phyloP scores from a whole-genome alignment of 78 protist species.

The Dictyostelium intermedium region DNA sequence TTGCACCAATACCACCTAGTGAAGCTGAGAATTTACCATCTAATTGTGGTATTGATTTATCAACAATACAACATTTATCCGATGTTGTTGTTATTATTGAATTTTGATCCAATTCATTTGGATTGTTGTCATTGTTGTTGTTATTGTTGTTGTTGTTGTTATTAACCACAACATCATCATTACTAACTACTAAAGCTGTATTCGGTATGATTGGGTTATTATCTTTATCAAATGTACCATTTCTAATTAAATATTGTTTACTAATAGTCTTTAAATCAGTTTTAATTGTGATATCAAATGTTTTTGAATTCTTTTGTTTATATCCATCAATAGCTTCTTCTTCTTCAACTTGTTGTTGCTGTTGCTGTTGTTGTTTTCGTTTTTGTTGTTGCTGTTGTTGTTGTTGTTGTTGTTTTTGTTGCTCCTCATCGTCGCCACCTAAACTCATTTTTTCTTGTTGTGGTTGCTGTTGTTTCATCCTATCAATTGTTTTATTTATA shows the following conservation, averaged over 20 bases:
- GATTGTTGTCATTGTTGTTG: no score
- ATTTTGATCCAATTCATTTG: not conserved
- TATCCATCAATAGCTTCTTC: slow-evolving; percentile 15
- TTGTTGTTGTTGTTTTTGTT: not conserved
- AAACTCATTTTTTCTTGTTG: not conserved
- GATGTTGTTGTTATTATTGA: not conserved
- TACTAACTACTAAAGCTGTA: not conserved
- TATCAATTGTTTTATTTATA: not conserved
- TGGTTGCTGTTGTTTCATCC: not conserved
- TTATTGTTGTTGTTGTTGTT: no score
- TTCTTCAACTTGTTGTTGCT: not conserved
- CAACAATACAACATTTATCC: not conserved
- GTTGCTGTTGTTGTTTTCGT: not conserved
- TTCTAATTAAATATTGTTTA: slow-evolving; percentile 19
- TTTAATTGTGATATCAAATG: slow-evolving; percentile 51
- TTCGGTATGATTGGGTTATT: slow-evolving; percentile 21
- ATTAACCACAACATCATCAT: not conserved
- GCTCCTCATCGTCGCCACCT: not conserved
- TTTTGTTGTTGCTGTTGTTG: not conserved
- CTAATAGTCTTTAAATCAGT: not conserved
- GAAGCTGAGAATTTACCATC: slow-evolving; percentile 12
- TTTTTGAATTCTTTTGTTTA: slow-evolving; percentile 69
- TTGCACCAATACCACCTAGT: not conserved
- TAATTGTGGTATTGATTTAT: not conserved
- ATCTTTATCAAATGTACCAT: slow-evolving; percentile 33